Percentiles rank a stretch among this genome's conserved stretches.
Conservation (phyloP, 306 rosid species). For the Sicyos baderoa region DNA sequence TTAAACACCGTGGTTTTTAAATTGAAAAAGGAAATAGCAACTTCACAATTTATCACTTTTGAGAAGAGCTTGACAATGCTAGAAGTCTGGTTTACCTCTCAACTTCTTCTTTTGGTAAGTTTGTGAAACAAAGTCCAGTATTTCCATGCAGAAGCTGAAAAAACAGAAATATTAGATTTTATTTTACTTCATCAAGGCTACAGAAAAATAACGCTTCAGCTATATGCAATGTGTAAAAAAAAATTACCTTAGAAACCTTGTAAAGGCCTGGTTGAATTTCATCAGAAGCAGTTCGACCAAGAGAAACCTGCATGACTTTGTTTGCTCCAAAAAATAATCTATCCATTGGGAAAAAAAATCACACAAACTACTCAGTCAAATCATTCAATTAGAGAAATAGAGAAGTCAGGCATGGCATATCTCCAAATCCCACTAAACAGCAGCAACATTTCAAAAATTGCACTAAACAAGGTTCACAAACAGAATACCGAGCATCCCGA, state of each 20-base stretch:
- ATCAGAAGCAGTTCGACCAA: constrained; percentile 70
- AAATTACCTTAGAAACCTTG: constrained; percentile 70
- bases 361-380: neutral
- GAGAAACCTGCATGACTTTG: constrained; percentile 85
- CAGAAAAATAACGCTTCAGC: neutral
- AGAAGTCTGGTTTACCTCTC: constrained; percentile 43
- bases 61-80: neutral
- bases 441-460: neutral
- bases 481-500: neutral
- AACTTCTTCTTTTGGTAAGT: constrained; percentile 64
- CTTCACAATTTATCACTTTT: neutral
- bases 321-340: constrained; percentile 90
- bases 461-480: neutral
- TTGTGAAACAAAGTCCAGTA: constrained; percentile 73
- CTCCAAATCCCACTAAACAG: neutral
- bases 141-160: constrained; percentile 69
- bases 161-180: constrained; percentile 2
- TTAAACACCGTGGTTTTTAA: neutral
- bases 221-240: neutral
- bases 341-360: constrained; percentile 2
- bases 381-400: constrained; percentile 2
- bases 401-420: neutral
- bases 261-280: constrained; percentile 49
- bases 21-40: neutral
- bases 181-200: neutral